phyloP scores from a whole-genome alignment of 2,329 filamentous ascomycete species.

The Daldinia sp. region DNA sequence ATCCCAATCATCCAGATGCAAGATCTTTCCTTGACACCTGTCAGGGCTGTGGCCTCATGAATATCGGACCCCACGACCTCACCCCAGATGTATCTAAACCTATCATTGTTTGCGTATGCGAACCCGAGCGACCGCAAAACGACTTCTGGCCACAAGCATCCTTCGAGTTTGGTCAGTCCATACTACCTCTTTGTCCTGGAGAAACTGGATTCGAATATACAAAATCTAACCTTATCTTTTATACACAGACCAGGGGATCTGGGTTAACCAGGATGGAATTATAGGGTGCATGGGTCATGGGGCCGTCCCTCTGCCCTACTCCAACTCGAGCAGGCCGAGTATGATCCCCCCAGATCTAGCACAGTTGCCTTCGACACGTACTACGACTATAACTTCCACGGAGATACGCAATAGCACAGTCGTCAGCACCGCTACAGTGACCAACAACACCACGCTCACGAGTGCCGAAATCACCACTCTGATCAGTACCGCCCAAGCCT shows the following conservation, averaged over 20 bases:
- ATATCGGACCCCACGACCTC: background rate
- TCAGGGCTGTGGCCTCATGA: background rate
- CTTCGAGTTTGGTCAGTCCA: background rate
- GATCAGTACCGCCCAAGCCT: background rate
- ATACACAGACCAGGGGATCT: background rate
- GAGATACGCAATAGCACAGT: background rate
- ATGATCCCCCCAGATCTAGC: background rate
- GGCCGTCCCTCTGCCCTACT: background rate
- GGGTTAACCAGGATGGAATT: background rate
- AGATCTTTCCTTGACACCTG: background rate
- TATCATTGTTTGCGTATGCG: background rate
- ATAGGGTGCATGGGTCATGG: background rate
- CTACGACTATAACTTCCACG: background rate
- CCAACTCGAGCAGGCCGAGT: background rate
- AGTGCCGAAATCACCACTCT: background rate
- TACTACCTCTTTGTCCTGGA: background rate
- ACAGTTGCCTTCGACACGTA: background rate
- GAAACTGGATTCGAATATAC: background rate
- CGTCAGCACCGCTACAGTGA: background rate
- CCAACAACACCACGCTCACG: background rate
- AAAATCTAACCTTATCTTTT: background rate
- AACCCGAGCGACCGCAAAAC: background rate
- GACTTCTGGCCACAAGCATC: background rate
- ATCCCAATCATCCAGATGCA: too few relatives aligned
- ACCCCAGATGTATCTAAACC: background rate